phyloP scores from a whole-genome alignment of 495 filamentous ascomycete species.

The Trichoderma reesei region DNA sequence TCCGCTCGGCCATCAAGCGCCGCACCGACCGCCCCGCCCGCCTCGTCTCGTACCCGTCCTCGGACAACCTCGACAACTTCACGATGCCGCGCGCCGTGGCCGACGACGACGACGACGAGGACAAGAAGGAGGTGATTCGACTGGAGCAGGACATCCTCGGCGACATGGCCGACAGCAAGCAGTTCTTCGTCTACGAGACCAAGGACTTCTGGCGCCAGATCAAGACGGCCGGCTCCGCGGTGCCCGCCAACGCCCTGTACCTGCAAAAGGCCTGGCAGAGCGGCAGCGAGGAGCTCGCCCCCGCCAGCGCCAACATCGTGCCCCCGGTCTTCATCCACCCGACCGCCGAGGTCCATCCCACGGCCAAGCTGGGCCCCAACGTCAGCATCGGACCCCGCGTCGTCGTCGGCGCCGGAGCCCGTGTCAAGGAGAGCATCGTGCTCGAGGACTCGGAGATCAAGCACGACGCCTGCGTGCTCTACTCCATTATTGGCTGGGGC shows the following conservation, averaged over 20 bases:
- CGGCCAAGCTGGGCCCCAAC: slow-evolving; percentile 93
- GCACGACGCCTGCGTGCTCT: slow-evolving; percentile 92
- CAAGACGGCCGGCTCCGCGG: slow-evolving; percentile 96
- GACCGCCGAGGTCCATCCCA: slow-evolving; percentile 83
- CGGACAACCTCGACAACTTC: slow-evolving; percentile 84
- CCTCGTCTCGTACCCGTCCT: slow-evolving; percentile 85
- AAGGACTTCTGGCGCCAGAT: slow-evolving; percentile 99
- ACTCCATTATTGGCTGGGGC: slow-evolving; percentile 95
- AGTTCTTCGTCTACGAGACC: slow-evolving; percentile 97
- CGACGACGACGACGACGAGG: slow-evolving; percentile 51
- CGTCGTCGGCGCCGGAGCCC: slow-evolving; percentile 73
- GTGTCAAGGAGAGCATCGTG: slow-evolving; percentile 93
- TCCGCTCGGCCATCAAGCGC: slow-evolving; percentile 91
- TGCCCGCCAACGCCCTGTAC: slow-evolving; percentile 96
- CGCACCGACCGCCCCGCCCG: slow-evolving; percentile 80
- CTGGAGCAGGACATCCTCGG: slow-evolving; percentile 97
- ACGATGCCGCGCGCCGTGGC: slow-evolving; percentile 40
- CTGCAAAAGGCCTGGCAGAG: slow-evolving; percentile 88
- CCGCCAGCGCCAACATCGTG: slow-evolving; percentile 81
- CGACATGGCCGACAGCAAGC: slow-evolving; percentile 92
- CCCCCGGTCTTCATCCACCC: slow-evolving; percentile 97
- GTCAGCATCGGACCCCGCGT: slow-evolving; percentile 88
- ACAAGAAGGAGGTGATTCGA: slow-evolving; percentile 80
- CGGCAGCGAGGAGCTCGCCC: slow-evolving; percentile 69
- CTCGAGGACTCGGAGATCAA: slow-evolving; percentile 93